Base-by-base conservation (phyloP, 2,329 filamentous ascomycete species). In the Volutella citrinella region DNA sequence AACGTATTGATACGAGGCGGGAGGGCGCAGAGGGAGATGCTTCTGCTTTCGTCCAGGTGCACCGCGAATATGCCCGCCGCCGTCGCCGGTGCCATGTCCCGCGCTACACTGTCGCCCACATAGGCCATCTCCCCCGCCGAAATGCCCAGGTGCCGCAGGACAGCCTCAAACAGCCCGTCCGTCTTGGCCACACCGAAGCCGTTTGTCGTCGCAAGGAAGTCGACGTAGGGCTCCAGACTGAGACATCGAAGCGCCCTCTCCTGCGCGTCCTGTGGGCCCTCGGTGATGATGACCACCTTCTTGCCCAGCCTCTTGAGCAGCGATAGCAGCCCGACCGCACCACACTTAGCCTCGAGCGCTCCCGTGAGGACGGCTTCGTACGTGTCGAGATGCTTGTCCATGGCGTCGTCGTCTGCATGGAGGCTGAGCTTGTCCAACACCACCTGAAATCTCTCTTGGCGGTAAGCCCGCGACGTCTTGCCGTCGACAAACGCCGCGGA, bases 221-320 rank as follows among this genome's bases (percentile, higher is more conserved):
- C 53, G 9, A 61, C 31, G 30, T 56, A 43, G 5, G 27, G 19
- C 0, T 29, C 36, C 9, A 62, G 46, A 1, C 52, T 51, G 0
- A 55, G 34, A 13, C 43, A 45, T 19, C 25, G 34, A 17, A 54
- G 29, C 6, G 69, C 68, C 47, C 67, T 62, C 40, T 66, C 55
- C 34, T 74, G 69, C 3, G 66, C 61, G 47, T 72, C 69, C 23
- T 66, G 59, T 0, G 66, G 69, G 0, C 69, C 68, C 42, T 74
- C 69, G 0, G 68, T 72, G 1, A 73, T 56, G 13, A 72, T 44
- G 0, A 58, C 55, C 5, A 72, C 52, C n/a, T 57, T 66, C 42
- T 67, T 66, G 0, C 58, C 57, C 1, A 52, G 42, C 1, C 19
- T 10, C 31, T 57, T 62, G 4, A 72, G 43, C 2, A 42, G 45